These are phyloP conservation scores for Trypanosoma avium DNA, from an alignment of 208 protist genomes.

Conservation along the genomic window DNA sequence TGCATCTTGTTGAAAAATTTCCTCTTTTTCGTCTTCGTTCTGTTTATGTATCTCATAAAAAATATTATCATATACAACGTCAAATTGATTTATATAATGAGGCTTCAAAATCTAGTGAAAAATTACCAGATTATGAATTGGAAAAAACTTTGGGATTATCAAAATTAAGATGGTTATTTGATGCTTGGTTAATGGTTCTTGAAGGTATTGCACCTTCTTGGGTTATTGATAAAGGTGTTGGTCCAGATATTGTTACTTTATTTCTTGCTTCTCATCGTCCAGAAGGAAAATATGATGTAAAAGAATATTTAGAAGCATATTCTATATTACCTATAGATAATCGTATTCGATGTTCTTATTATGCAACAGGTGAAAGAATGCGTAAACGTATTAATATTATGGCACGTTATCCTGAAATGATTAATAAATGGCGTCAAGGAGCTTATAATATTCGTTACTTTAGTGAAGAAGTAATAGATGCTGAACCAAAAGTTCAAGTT, in stretches of 20 bases:
- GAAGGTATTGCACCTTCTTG: constrained; percentile 44
- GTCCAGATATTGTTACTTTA: constrained; percentile 33
- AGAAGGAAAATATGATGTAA: constrained; percentile 35
- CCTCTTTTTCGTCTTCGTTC: constrained; percentile 72
- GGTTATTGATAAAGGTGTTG: constrained; percentile 38
- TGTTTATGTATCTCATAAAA: constrained; percentile 65
- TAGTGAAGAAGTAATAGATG: constrained; percentile 26
- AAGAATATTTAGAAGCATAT: constrained; percentile 31
- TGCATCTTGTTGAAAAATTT: constrained; percentile 34
- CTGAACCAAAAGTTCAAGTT: constrained; percentile 29
- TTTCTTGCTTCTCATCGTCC: constrained; percentile 46
- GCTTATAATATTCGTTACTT: constrained; percentile 55
- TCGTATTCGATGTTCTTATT: constrained; percentile 49
- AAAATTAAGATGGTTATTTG: constrained; percentile 28
- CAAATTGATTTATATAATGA: constrained; percentile 21
- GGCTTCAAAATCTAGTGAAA: constrained; percentile 6
- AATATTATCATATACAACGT: constrained; percentile 35
- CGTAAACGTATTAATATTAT: constrained; percentile 51
- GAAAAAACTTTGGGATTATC: constrained; percentile 19
- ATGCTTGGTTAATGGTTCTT: constrained; percentile 52
- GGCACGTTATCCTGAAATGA: constrained; percentile 35
- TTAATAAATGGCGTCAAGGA: constrained; percentile 67
- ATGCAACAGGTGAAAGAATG: constrained; percentile 43
- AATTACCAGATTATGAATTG: constrained; percentile 13
- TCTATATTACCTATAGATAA: constrained; percentile 36